These are phyloP conservation scores for Pharnaceum exiguum DNA, from an alignment of 148 eudicot genomes.

Conservation along the genomic window DNA sequence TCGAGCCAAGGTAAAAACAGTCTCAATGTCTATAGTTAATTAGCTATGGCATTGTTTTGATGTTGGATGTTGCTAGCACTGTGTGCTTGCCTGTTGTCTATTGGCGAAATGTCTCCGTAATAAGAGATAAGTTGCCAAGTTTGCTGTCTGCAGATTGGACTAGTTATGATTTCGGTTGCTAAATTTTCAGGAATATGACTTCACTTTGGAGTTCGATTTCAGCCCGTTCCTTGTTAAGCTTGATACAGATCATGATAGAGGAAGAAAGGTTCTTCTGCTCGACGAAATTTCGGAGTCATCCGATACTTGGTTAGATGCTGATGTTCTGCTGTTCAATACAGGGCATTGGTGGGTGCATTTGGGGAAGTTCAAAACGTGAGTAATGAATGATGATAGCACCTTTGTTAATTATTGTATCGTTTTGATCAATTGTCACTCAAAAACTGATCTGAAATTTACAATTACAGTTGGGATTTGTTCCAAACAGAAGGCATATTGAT, in stretches of 20 bases:
- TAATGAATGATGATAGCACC: too few relatives aligned
- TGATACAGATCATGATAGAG: slow-evolving; percentile 18
- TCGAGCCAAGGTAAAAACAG: slow-evolving; percentile 22
- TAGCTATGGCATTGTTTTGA: not conserved
- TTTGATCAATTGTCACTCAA: too few relatives aligned
- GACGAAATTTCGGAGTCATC: slow-evolving; percentile 23
- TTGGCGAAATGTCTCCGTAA: not conserved
- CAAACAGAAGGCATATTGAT: slow-evolving; percentile 18
- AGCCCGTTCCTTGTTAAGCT: slow-evolving; percentile 40
- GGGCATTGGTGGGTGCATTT: slow-evolving; percentile 53
- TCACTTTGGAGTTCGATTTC: slow-evolving; percentile 42
- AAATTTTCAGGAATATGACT: slow-evolving; percentile 35
- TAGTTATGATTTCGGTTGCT: not conserved
- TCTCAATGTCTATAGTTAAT: not conserved
- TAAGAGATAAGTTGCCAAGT: too few relatives aligned
- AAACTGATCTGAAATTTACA: too few relatives aligned
- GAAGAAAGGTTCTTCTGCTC: slow-evolving; percentile 27
- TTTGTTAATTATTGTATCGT: too few relatives aligned
- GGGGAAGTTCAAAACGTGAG: slow-evolving; percentile 33
- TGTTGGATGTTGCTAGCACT: not conserved
- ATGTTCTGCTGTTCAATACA: slow-evolving; percentile 46
- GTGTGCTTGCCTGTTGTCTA: not conserved
- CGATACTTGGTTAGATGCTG: slow-evolving; percentile 44
- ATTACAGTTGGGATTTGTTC: slow-evolving; percentile 44
- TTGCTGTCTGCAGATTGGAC: too few relatives aligned